A percentile compares a stretch with the other conserved stretches of the same genome.
These are phyloP conservation scores for Trichomonas gallinae DNA, from an alignment of 208 protist genomes.

Conservation along the genomic window DNA sequence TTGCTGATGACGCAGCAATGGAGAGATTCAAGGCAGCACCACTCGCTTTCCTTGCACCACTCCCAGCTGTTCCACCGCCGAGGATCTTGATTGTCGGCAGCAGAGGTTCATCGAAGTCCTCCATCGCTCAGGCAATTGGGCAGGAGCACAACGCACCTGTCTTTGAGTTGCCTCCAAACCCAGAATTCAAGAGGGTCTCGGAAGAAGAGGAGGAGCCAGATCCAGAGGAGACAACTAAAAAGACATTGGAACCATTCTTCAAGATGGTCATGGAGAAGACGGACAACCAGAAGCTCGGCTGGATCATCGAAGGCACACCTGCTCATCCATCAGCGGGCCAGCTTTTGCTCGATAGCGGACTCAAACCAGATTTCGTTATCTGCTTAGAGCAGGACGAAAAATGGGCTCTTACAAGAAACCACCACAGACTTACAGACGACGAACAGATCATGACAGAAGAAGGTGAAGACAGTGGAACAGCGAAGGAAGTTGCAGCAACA, in stretches of 20 bases:
- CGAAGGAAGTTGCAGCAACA: neutral
- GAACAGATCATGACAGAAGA: constrained; percentile 9
- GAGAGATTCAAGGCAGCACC: neutral
- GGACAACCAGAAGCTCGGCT: neutral
- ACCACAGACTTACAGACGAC: neutral
- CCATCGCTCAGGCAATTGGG: neutral
- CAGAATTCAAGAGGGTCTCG: neutral
- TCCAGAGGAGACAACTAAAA: neutral
- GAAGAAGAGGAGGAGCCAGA: constrained; percentile 15
- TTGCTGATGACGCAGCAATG: neutral
- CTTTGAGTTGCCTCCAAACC: neutral
- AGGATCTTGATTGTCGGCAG: neutral
- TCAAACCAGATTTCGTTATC: constrained; percentile 13
- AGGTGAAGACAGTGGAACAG: neutral
- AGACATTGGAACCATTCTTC: neutral
- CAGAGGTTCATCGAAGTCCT: neutral
- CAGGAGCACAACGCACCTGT: neutral
- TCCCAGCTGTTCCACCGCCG: neutral
- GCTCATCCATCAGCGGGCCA: neutral
- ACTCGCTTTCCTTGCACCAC: neutral
- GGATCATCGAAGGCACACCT: constrained; percentile 17
- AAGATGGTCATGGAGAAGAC: neutral
- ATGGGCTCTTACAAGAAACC: neutral
- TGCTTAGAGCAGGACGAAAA: neutral
- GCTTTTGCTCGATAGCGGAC: neutral